Base-by-base conservation (phyloP, 371 early-diverging fungal species). In the Mucor circinelloides region DNA sequence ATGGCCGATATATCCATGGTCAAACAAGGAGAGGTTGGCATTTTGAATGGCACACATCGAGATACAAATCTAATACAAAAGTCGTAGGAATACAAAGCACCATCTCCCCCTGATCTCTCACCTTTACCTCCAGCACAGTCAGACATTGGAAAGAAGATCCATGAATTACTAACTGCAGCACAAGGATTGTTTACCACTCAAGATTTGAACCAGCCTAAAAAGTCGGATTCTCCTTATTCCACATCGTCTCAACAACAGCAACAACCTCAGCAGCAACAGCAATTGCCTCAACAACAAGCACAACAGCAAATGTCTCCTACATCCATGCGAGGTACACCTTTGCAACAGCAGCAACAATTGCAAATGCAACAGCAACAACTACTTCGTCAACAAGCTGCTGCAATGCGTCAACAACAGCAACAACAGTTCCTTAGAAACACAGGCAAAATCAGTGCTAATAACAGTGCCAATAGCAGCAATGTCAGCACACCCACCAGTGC, bases 1-100 rank as follows among this genome's bases (percentile, higher is more conserved):
- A 84, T 86, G 74, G 87, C 87, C 38, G 87, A 86, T 72, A 73
- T 82, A 57, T 79, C 81, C 19, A 76, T 80, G 72, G 74, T 78
- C 7, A 81, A 85, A 54, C 79, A 82, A 15, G 81, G 80, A 52
- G 78, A 83, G 50, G 86, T 84, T 23, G 72, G 73, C 59, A n/a
- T 19, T 6, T 42, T 44, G 44, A n/a, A 19, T 44, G n/a, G n/a
- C n/a, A n/a, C n/a, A n/a, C n/a, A 6, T 44, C 0, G 44, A 44
- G 10, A 12, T 17, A 52, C 17, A 56, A 12, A 32, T 4, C 13
- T 44, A 9, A 9, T 40, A 13, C 15, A n/a, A 62, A 31, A 2
- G 19, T 10, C 38, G 28, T 64, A 75, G 75, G 78, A 73, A 50
- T 70, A 68, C 46, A 77, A 73, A 57, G 36, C 72, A 57, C 73